Conservation (phyloP, 176 grass and related monocot species). For the Phoenix dactylifera region DNA sequence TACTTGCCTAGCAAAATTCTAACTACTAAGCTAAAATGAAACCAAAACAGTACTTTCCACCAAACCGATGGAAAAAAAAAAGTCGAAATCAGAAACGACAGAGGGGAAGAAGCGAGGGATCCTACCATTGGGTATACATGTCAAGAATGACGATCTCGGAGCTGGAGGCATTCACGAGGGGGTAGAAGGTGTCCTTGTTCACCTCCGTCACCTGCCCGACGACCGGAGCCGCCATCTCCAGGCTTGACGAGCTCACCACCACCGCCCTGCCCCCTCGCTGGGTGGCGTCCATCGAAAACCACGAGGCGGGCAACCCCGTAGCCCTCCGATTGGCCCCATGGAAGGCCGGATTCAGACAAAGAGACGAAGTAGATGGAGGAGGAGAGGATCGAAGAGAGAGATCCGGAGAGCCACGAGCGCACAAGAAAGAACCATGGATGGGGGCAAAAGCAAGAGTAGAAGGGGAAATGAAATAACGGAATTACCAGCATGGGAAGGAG, state of each 20-base stretch:
- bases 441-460: too few species aligned
- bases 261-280: conserved; percentile 1
- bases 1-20: too few species aligned
- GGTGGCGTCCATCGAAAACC: neutral
- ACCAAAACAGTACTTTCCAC: too few species aligned
- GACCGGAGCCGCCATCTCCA: conserved; percentile 46
- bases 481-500: too few species aligned
- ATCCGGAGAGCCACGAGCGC: conserved; percentile 60
- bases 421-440: too few species aligned
- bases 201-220: conserved; percentile 81
- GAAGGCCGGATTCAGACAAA: neutral
- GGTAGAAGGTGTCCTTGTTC: conserved; percentile 92
- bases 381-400: conserved; percentile 27
- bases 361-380: conserved; percentile 2
- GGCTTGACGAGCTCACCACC: conserved; percentile 35
- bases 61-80: too few species aligned
- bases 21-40: too few species aligned
- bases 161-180: conserved; percentile 69
- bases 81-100: too few species aligned
- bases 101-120: too few species aligned
- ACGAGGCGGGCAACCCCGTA: conserved; percentile 14
- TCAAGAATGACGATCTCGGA: conserved; percentile 78
- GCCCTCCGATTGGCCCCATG: conserved; percentile 16
- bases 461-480: too few species aligned
- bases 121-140: conserved; percentile 97